phyloP scores from a whole-genome alignment of 2,329 filamentous ascomycete genomes.

The Sarocladiaceae sp. region DNA sequence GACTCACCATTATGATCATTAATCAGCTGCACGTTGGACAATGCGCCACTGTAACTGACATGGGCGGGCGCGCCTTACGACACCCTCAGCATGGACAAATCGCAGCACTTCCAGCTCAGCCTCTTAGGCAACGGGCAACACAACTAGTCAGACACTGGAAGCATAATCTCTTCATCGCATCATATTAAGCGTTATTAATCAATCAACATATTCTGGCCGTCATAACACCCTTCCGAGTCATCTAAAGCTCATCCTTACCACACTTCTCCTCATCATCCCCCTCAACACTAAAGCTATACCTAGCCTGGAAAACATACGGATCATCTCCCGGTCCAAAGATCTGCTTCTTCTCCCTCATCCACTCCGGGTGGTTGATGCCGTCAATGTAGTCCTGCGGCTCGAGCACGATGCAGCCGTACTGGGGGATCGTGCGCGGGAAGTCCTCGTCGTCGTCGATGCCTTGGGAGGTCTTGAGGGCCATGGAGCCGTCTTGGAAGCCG shows the following conservation, averaged over 20 bases:
- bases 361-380: slow-evolving; percentile 86
- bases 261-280: slow-evolving; percentile 14
- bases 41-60: too few species aligned
- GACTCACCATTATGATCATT: too few species aligned
- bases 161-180: slow-evolving; percentile 7
- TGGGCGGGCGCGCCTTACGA: too few species aligned
- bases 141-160: too few species aligned
- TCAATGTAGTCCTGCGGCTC: slow-evolving; percentile 95
- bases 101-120: not conserved
- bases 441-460: slow-evolving; percentile 50
- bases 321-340: slow-evolving; percentile 55
- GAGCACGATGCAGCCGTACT: slow-evolving; percentile 84
- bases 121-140: not conserved
- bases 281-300: slow-evolving; percentile 55
- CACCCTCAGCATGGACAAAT: too few species aligned
- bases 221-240: not conserved
- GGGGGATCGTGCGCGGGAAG: slow-evolving; percentile 58
- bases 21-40: too few species aligned
- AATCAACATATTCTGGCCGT: not conserved
- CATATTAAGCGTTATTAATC: slow-evolving; percentile 1
- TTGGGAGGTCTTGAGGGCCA: slow-evolving; percentile 67
- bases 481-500: slow-evolving; percentile 66
- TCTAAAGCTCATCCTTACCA: slow-evolving; percentile 2
- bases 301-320: slow-evolving; percentile 59
- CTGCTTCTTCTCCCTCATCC: slow-evolving; percentile 64